Evolutionary conservation across 768 basidiomycete species (phyloP).

Genomic region (Tylopilus rubrobrunneus): DNA sequence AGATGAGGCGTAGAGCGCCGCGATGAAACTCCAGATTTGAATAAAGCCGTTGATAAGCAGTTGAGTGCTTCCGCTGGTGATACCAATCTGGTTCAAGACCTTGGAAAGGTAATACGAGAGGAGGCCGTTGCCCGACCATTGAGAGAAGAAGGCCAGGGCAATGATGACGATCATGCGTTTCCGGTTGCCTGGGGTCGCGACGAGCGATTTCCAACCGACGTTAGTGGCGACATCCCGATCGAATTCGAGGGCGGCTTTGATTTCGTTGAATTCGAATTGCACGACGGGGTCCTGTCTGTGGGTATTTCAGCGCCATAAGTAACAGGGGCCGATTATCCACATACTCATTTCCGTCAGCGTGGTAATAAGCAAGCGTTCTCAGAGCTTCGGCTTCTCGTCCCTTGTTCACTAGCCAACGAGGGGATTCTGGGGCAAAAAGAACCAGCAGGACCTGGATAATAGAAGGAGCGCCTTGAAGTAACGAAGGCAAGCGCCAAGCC

Average conservation of each 20-base stretch:
- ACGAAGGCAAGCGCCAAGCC: constrained; percentile 81
- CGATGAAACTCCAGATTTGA: constrained; percentile 39
- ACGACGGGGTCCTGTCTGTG: constrained; percentile 59
- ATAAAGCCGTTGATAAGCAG: constrained; percentile 60
- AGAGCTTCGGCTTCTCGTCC: constrained; percentile 68
- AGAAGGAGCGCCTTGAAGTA: constrained; percentile 68
- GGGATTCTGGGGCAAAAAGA: constrained; percentile 75
- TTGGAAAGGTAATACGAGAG: constrained; percentile 73
- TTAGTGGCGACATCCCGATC: constrained; percentile 57
- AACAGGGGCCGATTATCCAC: constrained; percentile 8
- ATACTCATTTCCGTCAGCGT: constrained; percentile 69
- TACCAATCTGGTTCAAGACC: constrained; percentile 61
- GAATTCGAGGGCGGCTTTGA: constrained; percentile 72
- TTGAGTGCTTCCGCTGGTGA: constrained; percentile 49
- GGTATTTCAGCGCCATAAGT: background rate
- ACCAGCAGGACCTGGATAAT: constrained; percentile 62
- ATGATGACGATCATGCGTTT: constrained; percentile 66
- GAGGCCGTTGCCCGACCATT: constrained; percentile 74
- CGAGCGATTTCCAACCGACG: constrained; percentile 65
- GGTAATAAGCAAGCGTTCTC: constrained; percentile 71
- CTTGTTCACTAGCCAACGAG: constrained; percentile 77
- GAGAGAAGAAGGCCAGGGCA: constrained; percentile 65
- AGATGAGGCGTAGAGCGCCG: constrained; percentile 14
- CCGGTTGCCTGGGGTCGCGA: constrained; percentile 63
- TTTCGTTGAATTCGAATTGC: constrained; percentile 74